These are phyloP conservation scores for Gnomoniopsis sp. DNA, from an alignment of 2,329 filamentous ascomycete genomes.

Conservation along the genomic window DNA sequence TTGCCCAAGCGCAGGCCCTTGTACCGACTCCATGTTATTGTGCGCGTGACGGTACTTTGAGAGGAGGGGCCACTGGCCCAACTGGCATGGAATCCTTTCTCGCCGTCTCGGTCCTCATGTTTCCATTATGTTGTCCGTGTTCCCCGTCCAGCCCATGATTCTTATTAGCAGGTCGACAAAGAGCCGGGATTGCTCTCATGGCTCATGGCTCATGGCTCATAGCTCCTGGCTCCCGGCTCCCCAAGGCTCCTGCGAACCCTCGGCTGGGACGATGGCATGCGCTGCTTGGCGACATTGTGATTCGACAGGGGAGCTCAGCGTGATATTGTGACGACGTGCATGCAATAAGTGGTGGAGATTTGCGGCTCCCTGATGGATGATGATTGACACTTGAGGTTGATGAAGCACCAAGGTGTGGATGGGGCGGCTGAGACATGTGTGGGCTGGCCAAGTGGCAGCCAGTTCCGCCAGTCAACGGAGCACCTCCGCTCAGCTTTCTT, in stretches of 20 bases:
- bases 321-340: not conserved
- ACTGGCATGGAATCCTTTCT: slow-evolving; percentile 2
- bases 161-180: slow-evolving; percentile 11
- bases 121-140: slow-evolving; percentile 1
- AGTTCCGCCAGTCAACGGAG: no score
- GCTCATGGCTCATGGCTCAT: no score
- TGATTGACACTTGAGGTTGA: no score
- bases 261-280: not conserved
- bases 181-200: not conserved
- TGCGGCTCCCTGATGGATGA: not conserved
- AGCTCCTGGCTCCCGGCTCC: no score
- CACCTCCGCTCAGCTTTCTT: no score
- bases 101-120: not conserved
- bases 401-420: no score
- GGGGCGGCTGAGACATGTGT: no score
- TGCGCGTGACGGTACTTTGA: not conserved
- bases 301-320: not conserved
- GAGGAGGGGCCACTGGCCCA: not conserved
- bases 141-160: not conserved
- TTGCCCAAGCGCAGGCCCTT: not conserved
- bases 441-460: no score
- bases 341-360: not conserved
- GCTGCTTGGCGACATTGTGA: not conserved
- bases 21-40: not conserved
- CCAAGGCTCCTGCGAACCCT: not conserved